Conservation (phyloP, 257 asterid genomes). For the Gardenia jasminoides region DNA sequence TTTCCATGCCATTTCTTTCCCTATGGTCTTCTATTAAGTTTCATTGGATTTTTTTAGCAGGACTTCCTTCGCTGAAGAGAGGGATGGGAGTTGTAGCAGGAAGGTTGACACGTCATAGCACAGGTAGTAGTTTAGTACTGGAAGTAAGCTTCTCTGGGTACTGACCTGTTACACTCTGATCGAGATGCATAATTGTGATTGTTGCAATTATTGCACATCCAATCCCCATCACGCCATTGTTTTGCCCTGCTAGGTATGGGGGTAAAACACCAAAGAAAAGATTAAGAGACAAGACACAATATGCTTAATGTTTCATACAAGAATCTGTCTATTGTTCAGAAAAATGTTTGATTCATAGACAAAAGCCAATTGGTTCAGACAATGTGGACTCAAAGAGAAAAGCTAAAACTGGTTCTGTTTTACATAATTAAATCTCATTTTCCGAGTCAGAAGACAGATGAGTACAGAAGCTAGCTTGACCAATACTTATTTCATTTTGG, state of each 20-base stretch:
- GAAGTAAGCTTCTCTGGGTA: background rate
- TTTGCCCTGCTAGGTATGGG: constrained; percentile 56
- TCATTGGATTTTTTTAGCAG: background rate
- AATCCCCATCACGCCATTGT: constrained; percentile 95
- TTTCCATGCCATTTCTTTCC: background rate
- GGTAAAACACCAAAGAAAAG: background rate
- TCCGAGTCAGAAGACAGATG: background rate
- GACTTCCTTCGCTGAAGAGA: background rate
- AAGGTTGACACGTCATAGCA: background rate
- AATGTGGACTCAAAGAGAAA: background rate
- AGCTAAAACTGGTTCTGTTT: background rate
- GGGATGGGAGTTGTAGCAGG: background rate
- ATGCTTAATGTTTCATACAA: background rate
- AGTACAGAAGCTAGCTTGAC: background rate
- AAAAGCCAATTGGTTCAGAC: no score
- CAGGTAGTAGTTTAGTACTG: background rate
- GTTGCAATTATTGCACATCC: constrained; percentile 92
- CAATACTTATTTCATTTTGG: background rate
- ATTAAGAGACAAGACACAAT: background rate
- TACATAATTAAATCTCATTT: background rate
- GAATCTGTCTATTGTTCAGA: background rate
- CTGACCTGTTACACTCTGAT: constrained; percentile 81
- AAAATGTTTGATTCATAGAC: background rate
- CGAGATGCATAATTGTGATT: constrained; percentile 93
- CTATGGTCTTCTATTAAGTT: no score